Evolutionary conservation across 805 yeast genomes (phyloP).

Genomic region (Lachancea sp.): DNA sequence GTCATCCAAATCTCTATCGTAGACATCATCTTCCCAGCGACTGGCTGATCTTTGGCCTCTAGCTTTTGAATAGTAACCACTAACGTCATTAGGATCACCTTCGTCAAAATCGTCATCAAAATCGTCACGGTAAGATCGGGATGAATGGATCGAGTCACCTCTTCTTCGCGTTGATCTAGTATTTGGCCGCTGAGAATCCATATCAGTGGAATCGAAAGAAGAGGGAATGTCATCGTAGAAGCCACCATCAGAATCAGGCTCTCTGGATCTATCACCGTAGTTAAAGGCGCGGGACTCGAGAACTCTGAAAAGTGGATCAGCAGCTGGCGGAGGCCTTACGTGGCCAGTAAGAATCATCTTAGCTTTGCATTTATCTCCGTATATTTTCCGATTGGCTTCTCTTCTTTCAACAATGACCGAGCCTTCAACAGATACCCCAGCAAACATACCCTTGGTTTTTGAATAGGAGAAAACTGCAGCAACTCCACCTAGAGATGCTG

Average conservation of each 20-base stretch:
- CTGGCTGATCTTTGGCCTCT: conserved; percentile 30
- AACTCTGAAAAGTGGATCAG: conserved; percentile 80
- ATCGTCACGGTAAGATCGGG: conserved; percentile 24
- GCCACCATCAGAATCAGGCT: conserved; percentile 59
- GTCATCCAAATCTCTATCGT: conserved; percentile 47
- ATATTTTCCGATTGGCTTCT: conserved; percentile 93
- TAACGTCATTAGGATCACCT: conserved; percentile 37
- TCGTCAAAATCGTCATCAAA: conserved; percentile 24
- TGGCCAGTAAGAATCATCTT: conserved; percentile 75
- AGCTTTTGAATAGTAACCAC: conserved; percentile 34
- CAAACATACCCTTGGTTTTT: conserved; percentile 92
- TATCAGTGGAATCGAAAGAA: conserved; percentile 36
- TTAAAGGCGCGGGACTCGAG: conserved; percentile 80
- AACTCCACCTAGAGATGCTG: conserved; percentile 79
- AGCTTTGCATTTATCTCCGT: conserved; percentile 87
- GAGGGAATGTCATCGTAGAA: conserved; percentile 54
- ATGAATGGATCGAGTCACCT: conserved; percentile 21
- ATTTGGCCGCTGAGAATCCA: conserved; percentile 20
- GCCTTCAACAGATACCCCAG: conserved; percentile 96
- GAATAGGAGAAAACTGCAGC: conserved; percentile 92
- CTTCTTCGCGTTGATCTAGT: conserved; percentile 28
- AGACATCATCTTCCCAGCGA: conserved; percentile 87
- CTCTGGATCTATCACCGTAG: conserved; percentile 48
- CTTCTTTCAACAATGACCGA: conserved; percentile 94
- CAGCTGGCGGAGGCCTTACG: conserved; percentile 88